Conservation (phyloP, 257 asterid species). For the Haberlea rhodopensis region DNA sequence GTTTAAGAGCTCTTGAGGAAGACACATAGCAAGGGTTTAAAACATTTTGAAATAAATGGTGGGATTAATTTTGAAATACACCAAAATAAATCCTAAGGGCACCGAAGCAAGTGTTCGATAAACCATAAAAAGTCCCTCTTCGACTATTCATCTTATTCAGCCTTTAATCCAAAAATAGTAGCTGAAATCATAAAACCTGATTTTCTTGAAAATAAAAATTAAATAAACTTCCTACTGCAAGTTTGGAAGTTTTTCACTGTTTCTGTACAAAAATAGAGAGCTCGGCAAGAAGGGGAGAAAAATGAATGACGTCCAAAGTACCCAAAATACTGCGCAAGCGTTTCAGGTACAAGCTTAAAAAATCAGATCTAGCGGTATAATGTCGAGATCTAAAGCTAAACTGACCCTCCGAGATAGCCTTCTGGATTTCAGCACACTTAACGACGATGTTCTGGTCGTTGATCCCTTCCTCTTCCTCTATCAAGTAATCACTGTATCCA, state of each 20-base stretch:
- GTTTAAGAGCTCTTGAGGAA: background rate
- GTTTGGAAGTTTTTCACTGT: too few relatives aligned
- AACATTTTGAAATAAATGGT: too few relatives aligned
- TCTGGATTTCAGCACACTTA: constrained; percentile 84
- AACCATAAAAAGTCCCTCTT: background rate
- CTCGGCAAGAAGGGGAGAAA: background rate
- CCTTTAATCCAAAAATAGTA: background rate
- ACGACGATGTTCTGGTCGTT: constrained; percentile 62
- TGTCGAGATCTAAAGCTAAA: constrained; percentile 31
- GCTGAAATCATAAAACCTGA: background rate
- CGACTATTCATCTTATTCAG: background rate
- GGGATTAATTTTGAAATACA: too few relatives aligned
- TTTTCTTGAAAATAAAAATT: background rate
- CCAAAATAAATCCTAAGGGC: background rate
- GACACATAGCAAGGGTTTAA: background rate
- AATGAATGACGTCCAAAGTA: background rate
- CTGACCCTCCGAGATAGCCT: constrained; percentile 86
- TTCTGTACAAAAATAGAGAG: background rate
- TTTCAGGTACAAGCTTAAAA: background rate
- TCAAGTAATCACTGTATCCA: constrained; percentile 60
- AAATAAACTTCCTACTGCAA: background rate
- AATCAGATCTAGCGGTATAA: constrained; percentile 33
- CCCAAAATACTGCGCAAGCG: background rate
- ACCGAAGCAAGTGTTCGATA: background rate
- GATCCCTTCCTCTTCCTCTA: constrained; percentile 89